Conservation (phyloP, 768 basidiomycete genomes). For the Trametes cinnabarina region DNA sequence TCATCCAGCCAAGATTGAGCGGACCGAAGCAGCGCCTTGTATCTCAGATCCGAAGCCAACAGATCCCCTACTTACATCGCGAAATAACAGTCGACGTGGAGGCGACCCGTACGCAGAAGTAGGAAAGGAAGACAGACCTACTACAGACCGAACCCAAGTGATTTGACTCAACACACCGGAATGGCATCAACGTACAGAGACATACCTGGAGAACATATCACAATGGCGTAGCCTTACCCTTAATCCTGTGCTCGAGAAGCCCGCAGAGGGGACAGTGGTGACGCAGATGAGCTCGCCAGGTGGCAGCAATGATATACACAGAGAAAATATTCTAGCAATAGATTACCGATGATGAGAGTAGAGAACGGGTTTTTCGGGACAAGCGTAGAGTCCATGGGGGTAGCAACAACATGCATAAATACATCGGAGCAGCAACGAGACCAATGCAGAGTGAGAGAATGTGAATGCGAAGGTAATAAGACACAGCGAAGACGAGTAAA, state of each 20-base stretch:
- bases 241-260: not conserved
- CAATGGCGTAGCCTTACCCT: too few species aligned
- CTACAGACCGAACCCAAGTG: too few species aligned
- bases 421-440: constrained; percentile 11
- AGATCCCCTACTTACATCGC: too few species aligned
- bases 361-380: not conserved
- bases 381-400: constrained; percentile 5
- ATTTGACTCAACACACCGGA: too few species aligned
- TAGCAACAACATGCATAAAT: constrained; percentile 15
- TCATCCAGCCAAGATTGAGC: too few species aligned
- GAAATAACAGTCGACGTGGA: too few species aligned
- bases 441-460: not conserved
- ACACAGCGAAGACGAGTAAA: constrained; percentile 14
- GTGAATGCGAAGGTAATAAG: constrained; percentile 14
- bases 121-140: too few species aligned
- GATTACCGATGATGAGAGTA: not conserved
- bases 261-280: not conserved
- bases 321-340: not conserved
- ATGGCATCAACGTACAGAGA: too few species aligned
- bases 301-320: not conserved
- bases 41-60: too few species aligned
- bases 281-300: not conserved
- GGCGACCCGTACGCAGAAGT: too few species aligned
- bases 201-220: too few species aligned
- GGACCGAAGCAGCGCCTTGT: too few species aligned